phyloP scores from a whole-genome alignment of 805 yeast genomes.

The Starmera amethionina region DNA sequence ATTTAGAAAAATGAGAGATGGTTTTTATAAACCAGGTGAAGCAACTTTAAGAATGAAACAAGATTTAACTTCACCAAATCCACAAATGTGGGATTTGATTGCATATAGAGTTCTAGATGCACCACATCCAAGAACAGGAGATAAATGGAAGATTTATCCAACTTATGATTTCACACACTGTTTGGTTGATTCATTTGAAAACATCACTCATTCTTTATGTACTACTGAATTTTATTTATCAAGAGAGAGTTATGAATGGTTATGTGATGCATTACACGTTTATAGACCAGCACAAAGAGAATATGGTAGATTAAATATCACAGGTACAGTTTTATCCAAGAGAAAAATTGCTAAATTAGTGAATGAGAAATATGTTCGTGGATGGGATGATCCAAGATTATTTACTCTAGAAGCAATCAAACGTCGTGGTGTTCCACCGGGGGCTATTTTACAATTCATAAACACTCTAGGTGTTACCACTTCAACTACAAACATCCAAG shows the following conservation, averaged over 20 bases:
- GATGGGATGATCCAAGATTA: constrained; percentile 98
- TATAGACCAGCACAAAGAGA: constrained; percentile 99
- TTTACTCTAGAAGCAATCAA: constrained; percentile 90
- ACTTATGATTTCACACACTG: constrained; percentile 99
- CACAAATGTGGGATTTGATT: constrained; percentile 99
- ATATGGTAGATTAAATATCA: constrained; percentile 90
- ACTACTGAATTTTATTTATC: constrained; percentile 90
- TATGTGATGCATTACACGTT: constrained; percentile 89
- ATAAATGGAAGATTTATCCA: constrained; percentile 96
- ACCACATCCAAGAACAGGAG: constrained; percentile 93
- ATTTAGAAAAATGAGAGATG: constrained; percentile 89
- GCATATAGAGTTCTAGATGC: constrained; percentile 93
- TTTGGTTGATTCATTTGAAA: constrained; percentile 94
- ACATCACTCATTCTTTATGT: constrained; percentile 91
- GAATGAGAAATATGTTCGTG: constrained; percentile 71
- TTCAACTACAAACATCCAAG: constrained; percentile 84
- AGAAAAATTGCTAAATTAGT: constrained; percentile 93
- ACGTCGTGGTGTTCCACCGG: constrained; percentile 98
- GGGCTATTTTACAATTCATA: constrained; percentile 87
- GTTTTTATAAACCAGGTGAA: constrained; percentile 79
- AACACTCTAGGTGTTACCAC: constrained; percentile 97
- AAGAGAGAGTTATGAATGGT: constrained; percentile 96
- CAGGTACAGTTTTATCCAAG: constrained; percentile 91
- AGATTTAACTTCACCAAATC: constrained; percentile 81
- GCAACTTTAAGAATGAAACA: constrained; percentile 97